Evolutionary conservation across 768 basidiomycete species (phyloP).

Genomic region (Hortiboletus campestris): DNA sequence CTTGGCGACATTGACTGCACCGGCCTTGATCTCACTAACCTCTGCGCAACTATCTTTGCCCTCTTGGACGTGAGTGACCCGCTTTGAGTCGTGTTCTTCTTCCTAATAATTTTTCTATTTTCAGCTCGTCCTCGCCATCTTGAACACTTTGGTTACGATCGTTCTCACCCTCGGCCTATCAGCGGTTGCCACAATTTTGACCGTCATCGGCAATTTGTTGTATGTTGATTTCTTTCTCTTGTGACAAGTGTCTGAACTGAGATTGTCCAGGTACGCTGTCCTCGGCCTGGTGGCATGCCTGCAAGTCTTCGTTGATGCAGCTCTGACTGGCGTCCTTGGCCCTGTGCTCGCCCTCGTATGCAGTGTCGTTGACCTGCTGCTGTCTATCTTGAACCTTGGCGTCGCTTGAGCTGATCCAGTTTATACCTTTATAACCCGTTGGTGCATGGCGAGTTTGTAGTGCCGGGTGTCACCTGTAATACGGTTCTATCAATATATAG

Average conservation of each 20-base stretch:
- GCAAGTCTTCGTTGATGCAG: constrained; percentile 1
- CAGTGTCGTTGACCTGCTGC: not conserved
- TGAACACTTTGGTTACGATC: constrained; percentile 7
- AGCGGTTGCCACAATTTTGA: constrained; percentile 4
- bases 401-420: not conserved
- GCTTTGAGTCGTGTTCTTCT: rapidly evolving
- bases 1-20: not conserved
- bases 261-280: not conserved
- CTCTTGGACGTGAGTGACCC: constrained; percentile 1
- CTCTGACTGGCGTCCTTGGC: constrained; percentile 5
- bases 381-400: not conserved
- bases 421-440: not conserved
- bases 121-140: constrained; percentile 4
- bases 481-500: not conserved
- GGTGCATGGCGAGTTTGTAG: constrained; percentile 15
- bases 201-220: constrained; percentile 9
- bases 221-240: not conserved
- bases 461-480: constrained; percentile 5
- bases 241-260: not conserved
- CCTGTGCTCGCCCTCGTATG: constrained; percentile 7
- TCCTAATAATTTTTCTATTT: not conserved
- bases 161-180: not conserved
- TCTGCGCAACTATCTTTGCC: constrained; percentile 3
- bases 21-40: constrained; percentile 6
- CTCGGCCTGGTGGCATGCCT: constrained; percentile 13